Percentiles rank a stretch among this genome's conserved stretches.
These are phyloP conservation scores for Rhodotorula sp. DNA, from an alignment of 1,284 basidiomycete genomes.

Conservation along the genomic window DNA sequence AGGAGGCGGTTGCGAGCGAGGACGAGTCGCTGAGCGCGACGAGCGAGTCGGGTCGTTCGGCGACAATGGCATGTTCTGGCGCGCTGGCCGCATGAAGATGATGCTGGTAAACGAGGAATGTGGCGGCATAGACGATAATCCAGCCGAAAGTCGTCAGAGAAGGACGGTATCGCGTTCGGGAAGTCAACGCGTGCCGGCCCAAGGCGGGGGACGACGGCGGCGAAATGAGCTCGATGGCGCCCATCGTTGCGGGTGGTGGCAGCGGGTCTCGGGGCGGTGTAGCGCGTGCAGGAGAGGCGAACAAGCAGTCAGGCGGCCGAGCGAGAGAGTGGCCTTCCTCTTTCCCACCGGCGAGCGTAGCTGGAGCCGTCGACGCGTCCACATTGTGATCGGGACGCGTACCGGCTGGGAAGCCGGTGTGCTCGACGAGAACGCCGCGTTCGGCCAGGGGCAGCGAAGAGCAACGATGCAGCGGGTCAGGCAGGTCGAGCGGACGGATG, in stretches of 20 bases:
- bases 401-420: too few species aligned
- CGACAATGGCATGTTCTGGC: neutral
- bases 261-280: neutral
- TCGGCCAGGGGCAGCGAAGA: too few species aligned
- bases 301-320: too few species aligned
- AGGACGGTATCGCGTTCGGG: slow-evolving; percentile 1
- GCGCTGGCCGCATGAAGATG: neutral
- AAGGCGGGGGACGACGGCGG: neutral
- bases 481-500: neutral
- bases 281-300: neutral
- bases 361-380: too few species aligned
- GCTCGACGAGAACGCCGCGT: too few species aligned
- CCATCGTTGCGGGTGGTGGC: neutral
- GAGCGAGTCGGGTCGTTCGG: neutral
- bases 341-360: too few species aligned
- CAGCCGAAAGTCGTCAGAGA: slow-evolving; percentile 5
- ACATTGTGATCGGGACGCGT: too few species aligned
- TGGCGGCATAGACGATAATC: neutral
- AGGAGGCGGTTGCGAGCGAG: slow-evolving; percentile 15
- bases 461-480: neutral
- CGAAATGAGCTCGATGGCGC: neutral
- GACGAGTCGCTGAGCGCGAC: neutral
- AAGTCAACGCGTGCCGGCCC: neutral
- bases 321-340: too few species aligned
- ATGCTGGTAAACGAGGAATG: slow-evolving; percentile 7